Base-by-base conservation (phyloP, 768 basidiomycete species). In the Amanita exitialis region DNA sequence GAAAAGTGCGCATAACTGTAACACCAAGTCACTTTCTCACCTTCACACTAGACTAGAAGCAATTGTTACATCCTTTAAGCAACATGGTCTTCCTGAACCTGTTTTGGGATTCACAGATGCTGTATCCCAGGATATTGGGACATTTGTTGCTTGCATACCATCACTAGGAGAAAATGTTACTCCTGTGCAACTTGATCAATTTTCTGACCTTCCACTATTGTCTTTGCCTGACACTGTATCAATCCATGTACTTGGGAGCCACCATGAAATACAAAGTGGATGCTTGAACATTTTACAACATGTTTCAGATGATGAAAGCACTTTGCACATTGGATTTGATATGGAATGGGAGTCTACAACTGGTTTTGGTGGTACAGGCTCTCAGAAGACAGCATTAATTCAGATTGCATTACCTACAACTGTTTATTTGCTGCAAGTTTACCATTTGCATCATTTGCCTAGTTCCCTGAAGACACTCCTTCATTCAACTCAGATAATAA, bases 261-360 rank as follows among this genome's bases (percentile, higher is more conserved):
- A 51, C 15, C 23, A 28, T 43, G 53, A 56, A 41, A 53, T 56
- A 21, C 36, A 53, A 32, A 53, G 42, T 49, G 55, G 42, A 18
- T 56, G 53, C 32, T 36, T 27, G 2, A 41, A 18, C 27, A 38
- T 54, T 34, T 38, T 53, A 25, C 23, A 49, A 37, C 39, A 42
- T 9, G 12, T 47, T 18, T 3, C 37, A 9, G 12, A 16, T 36
- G 51, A 44, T 54, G 53, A 53, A n/a, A 44, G 10, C n/a, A 47
- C 35, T 25, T 28, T 56, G 30, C 48, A 53, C 34, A 35, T 56
- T 53, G 55, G 55, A 9, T 56, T 56, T 56, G 55, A 56, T 45
- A 56, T 54, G 52, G 55, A 56, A 30, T 56, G 55, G 55, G 55
- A 56, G 23, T 56, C 54, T 46, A 53, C 37, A 27, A 43, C 47